phyloP scores from a whole-genome alignment of 306 rosid species.

The Potentilla sterilis region DNA sequence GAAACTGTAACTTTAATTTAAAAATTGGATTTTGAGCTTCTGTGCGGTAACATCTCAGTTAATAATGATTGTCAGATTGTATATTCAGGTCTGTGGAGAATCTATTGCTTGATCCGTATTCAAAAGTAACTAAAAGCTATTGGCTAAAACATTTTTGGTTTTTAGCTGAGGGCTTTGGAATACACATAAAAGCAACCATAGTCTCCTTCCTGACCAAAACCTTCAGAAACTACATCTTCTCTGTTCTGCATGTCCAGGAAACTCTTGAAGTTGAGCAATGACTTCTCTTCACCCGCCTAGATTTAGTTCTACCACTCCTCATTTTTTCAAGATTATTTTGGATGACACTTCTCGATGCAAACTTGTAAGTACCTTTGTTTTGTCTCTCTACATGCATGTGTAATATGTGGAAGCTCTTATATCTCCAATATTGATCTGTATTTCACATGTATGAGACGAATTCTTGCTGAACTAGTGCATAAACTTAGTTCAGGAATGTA shows the following conservation, averaged over 20 bases:
- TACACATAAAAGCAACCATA: neutral
- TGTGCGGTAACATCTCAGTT: neutral
- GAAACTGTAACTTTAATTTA: neutral
- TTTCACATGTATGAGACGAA: neutral
- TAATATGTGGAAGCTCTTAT: no score
- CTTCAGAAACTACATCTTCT: neutral
- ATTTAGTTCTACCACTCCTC: neutral
- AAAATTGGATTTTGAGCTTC: neutral
- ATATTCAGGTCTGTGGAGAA: neutral
- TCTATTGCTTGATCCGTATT: neutral
- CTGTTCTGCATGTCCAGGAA: neutral
- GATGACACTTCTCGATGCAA: neutral
- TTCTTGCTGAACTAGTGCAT: neutral
- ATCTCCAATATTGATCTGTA: no score
- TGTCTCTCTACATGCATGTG: neutral
- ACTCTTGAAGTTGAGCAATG: conserved; percentile 7
- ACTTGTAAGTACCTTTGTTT: neutral
- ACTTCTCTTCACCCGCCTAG: neutral
- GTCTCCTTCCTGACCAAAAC: neutral
- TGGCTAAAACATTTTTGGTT: neutral
- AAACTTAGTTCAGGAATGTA: no score
- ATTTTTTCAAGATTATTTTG: conserved; percentile 13
- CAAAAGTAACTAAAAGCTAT: neutral
- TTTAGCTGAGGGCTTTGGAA: neutral
- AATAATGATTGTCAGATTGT: neutral